Evolutionary conservation across 2,329 filamentous ascomycete species (phyloP).

Genomic region (Colletotrichum sp.): DNA sequence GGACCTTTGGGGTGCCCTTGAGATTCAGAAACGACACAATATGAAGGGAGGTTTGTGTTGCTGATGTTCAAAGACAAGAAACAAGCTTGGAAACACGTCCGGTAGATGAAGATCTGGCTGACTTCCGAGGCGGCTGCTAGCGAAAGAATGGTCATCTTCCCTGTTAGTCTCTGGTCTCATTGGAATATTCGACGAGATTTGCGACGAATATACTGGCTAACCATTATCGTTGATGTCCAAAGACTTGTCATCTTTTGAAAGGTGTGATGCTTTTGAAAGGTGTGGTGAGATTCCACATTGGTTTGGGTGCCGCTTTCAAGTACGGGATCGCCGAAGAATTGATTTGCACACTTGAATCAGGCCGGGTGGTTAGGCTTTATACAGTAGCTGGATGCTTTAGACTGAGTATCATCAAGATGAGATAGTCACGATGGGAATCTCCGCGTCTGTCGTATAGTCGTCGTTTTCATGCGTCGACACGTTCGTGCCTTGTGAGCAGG

Average conservation of each 20-base stretch:
- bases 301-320: rapidly evolving
- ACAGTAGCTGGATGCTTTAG: no score
- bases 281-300: rapidly evolving
- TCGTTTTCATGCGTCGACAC: background rate
- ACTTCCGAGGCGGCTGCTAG: no score
- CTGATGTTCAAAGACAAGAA: background rate
- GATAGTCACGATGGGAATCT: no score
- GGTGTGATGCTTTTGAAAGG: background rate
- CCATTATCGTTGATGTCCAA: background rate
- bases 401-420: no score
- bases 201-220: background rate
- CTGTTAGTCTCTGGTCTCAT: background rate
- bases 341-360: no score
- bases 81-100: rapidly evolving
- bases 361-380: no score
- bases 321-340: no score
- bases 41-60: no score
- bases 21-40: background rate
- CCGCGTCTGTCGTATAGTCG: no score
- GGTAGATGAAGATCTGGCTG: background rate
- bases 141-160: no score
- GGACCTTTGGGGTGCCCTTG: background rate
- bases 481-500: rapidly evolving
- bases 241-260: background rate
- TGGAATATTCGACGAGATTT: background rate